phyloP scores from a whole-genome alignment of 2,329 filamentous ascomycete species.

The Hirsutella rhossiliensis region DNA sequence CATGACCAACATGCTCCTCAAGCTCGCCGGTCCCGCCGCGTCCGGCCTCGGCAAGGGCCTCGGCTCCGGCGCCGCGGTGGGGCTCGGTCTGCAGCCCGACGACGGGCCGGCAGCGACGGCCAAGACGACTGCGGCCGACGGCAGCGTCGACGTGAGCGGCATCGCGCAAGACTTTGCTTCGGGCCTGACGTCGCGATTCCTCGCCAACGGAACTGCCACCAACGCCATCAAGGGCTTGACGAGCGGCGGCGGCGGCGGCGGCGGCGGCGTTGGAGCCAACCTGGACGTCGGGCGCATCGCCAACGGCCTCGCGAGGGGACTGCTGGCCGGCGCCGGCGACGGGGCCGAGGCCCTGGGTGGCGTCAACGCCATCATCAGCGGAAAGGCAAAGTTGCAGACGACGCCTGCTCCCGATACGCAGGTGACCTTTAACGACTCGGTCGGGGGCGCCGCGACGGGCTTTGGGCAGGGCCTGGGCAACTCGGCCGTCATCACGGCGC shows the following conservation, averaged over 20 bases:
- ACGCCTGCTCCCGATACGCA: conserved; percentile 10
- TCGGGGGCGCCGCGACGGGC: conserved; percentile 20
- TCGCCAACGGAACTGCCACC: conserved; percentile 17
- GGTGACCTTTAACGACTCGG: conserved; percentile 20
- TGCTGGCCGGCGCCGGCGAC: conserved; percentile 21
- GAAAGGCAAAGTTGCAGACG: conserved; percentile 10
- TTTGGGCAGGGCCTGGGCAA: conserved; percentile 22
- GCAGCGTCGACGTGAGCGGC: conserved; percentile 6
- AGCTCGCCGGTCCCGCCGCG: conserved; percentile 9
- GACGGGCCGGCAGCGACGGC: conserved; percentile 5
- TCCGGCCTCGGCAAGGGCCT: conserved; percentile 16
- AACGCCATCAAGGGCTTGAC: conserved; percentile 9
- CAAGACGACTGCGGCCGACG: not conserved
- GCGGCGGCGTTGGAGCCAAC: not conserved
- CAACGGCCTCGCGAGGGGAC: conserved; percentile 21
- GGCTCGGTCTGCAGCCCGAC: conserved; percentile 16
- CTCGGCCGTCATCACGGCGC: conserved; percentile 17
- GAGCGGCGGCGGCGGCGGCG: not conserved
- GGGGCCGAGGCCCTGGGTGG: conserved; percentile 19
- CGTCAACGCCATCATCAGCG: conserved; percentile 17
- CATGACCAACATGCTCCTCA: conserved; percentile 5
- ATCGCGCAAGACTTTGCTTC: conserved; percentile 13
- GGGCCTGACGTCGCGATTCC: conserved; percentile 17
- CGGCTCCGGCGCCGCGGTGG: conserved; percentile 13
- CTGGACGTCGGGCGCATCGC: conserved; percentile 16